Percentiles rank a stretch among this genome's conserved stretches.
phyloP scores from a whole-genome alignment of 768 basidiomycete species.

The Amanita rubescens region DNA sequence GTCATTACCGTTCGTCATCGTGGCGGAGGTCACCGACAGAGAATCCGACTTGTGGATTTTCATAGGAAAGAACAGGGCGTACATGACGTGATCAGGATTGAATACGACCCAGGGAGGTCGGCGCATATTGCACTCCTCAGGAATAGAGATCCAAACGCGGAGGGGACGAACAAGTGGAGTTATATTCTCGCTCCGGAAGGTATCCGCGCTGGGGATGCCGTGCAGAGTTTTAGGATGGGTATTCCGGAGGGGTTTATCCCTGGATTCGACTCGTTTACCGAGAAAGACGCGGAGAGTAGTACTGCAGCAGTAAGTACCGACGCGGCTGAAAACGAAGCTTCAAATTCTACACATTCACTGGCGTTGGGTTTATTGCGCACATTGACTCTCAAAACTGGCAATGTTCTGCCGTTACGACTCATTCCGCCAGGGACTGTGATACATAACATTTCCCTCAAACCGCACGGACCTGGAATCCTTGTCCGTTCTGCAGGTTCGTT shows the following conservation, averaged over 20 bases:
- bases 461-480: constrained; percentile 70
- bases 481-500: constrained; percentile 87
- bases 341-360: constrained; percentile 44
- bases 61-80: constrained; percentile 67
- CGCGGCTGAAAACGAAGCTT: constrained; percentile 14
- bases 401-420: constrained; percentile 85
- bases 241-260: constrained; percentile 72
- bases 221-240: constrained; percentile 79
- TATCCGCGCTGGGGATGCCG: constrained; percentile 78
- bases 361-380: constrained; percentile 82
- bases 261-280: constrained; percentile 27
- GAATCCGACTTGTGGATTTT: constrained; percentile 86
- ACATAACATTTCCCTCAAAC: constrained; percentile 75
- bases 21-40: constrained; percentile 86
- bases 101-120: constrained; percentile 92
- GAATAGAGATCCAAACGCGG: constrained; percentile 46
- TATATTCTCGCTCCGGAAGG: constrained; percentile 94
- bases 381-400: constrained; percentile 80
- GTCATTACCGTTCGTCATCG: constrained; percentile 81
- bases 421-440: constrained; percentile 91
- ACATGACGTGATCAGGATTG: constrained; percentile 88
- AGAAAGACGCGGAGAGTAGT: constrained; percentile 13
- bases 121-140: constrained; percentile 90
- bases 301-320: too few relatives aligned
- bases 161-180: constrained; percentile 60